Conservation (phyloP, 2,329 filamentous ascomycete genomes). For the Colletotrichum orchidophilum region DNA sequence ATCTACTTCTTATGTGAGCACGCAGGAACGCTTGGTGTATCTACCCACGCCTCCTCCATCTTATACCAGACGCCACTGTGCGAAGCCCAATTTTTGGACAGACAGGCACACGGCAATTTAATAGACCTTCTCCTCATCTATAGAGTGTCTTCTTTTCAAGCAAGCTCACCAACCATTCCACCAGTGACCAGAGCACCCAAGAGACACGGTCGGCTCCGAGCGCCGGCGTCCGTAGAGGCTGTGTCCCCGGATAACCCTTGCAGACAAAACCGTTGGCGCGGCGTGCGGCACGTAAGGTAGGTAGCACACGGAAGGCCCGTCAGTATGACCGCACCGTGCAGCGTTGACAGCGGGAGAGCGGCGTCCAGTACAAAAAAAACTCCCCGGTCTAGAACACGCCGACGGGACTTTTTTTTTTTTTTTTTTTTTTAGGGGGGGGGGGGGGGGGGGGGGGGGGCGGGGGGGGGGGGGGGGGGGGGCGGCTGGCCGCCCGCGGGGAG, state of each 20-base stretch:
- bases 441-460: too few relatives aligned
- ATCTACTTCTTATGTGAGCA: too few relatives aligned
- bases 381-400: background rate
- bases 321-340: conserved; percentile 29
- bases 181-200: background rate
- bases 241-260: background rate
- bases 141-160: background rate
- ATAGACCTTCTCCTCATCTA: background rate
- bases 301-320: background rate
- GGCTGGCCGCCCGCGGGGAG: too few relatives aligned
- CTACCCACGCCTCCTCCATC: too few relatives aligned
- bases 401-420: background rate
- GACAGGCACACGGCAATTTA: too few relatives aligned
- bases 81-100: too few relatives aligned
- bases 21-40: too few relatives aligned
- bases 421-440: too few relatives aligned
- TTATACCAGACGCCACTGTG: too few relatives aligned
- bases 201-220: background rate
- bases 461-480: too few relatives aligned
- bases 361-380: background rate
- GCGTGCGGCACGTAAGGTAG: background rate
- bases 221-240: background rate
- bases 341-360: conserved; percentile 28
- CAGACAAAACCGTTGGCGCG: background rate
- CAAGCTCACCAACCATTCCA: background rate